A percentile compares a stretch with the other conserved stretches of the same genome.
Conservation (phyloP, 2,329 filamentous ascomycete species). For the Fusarium sp. region DNA sequence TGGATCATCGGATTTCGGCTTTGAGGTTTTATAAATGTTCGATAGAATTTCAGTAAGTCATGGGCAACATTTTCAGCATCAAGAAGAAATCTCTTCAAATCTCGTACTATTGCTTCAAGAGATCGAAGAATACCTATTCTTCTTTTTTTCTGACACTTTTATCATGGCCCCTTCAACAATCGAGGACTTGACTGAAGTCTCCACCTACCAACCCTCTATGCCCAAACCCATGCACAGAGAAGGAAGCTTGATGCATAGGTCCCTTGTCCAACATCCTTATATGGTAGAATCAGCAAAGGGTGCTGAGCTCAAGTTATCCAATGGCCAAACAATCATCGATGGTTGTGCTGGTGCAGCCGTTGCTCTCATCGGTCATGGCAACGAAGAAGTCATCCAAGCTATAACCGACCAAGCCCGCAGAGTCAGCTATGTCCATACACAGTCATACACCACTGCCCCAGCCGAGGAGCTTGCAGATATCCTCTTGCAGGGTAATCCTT, state of each 20-base stretch:
- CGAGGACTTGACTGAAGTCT: not conserved
- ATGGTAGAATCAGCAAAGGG: conserved; percentile 15
- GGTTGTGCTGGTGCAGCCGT: conserved; percentile 20
- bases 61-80: fast-evolving
- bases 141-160: too few relatives aligned
- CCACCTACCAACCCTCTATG: not conserved
- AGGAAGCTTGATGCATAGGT: conserved; percentile 20
- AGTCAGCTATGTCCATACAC: conserved; percentile 27
- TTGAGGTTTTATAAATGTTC: conserved; percentile 15
- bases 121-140: too few relatives aligned
- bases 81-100: fast-evolving
- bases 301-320: not conserved
- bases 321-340: conserved; percentile 17
- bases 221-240: conserved; percentile 14
- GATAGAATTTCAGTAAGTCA: not conserved
- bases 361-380: conserved; percentile 10
- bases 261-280: conserved; percentile 21
- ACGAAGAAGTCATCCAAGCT: conserved; percentile 19
- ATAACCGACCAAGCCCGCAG: conserved; percentile 17
- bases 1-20: conserved; percentile 27
- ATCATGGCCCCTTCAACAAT: conserved; percentile 11
- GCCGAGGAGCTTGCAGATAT: conserved; percentile 12
- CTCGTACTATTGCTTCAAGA: too few relatives aligned
- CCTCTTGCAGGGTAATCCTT: not conserved
- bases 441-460: conserved; percentile 22